phyloP scores from a whole-genome alignment of 805 yeast species.

The Suhomyces prunicola region DNA sequence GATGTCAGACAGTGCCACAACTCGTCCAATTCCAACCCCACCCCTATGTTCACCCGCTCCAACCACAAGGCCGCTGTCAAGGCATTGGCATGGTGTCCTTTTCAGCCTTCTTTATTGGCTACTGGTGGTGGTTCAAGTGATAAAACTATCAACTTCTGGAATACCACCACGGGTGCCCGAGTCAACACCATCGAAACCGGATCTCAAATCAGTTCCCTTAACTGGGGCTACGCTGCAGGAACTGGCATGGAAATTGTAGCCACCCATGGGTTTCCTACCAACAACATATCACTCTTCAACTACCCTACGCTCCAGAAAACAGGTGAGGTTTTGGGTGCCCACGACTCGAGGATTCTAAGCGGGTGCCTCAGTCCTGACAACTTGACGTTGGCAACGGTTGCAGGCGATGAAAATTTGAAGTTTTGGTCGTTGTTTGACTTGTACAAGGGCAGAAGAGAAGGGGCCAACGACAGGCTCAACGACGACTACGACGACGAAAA shows the following conservation, averaged over 20 bases:
- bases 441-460: conserved; percentile 23
- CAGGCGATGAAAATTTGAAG: conserved; percentile 94
- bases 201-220: conserved; percentile 88
- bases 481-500: conserved; percentile 14
- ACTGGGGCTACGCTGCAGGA: conserved; percentile 80
- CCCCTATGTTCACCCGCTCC: conserved; percentile 71
- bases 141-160: conserved; percentile 90
- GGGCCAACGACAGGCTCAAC: conserved; percentile 12
- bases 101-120: conserved; percentile 76
- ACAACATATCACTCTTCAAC: conserved; percentile 77
- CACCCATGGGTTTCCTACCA: conserved; percentile 90
- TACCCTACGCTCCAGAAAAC: conserved; percentile 84
- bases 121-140: conserved; percentile 97
- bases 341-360: conserved; percentile 80
- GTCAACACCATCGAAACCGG: conserved; percentile 87
- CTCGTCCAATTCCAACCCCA: conserved; percentile 11
- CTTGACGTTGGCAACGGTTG: conserved; percentile 86
- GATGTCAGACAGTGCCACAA: conserved; percentile 60
- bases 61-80: conserved; percentile 93
- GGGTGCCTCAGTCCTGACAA: conserved; percentile 89
- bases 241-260: conserved; percentile 84
- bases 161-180: conserved; percentile 83
- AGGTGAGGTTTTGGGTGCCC: conserved; percentile 83
- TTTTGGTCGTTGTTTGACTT: conserved; percentile 88
- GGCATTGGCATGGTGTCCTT: conserved; percentile 94